These are phyloP conservation scores for Haematococcus sp. DNA, from an alignment of 139 green algal species.

Conservation along the genomic window DNA sequence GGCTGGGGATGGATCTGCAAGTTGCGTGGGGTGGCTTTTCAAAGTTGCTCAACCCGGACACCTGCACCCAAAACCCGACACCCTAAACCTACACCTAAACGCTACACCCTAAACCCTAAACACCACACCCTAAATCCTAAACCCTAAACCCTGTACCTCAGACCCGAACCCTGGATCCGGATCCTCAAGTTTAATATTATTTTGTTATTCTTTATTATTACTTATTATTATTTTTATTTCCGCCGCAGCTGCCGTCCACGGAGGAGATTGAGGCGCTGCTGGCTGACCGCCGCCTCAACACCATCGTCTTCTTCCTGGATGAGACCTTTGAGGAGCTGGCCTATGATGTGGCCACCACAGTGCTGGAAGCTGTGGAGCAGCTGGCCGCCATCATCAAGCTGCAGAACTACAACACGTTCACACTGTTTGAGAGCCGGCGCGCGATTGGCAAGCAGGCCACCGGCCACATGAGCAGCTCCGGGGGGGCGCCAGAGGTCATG, in stretches of 20 bases:
- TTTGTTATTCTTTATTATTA: too few species aligned
- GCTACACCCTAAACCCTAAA: too few species aligned
- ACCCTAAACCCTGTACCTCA: too few species aligned
- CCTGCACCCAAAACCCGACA: too few species aligned
- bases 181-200: too few species aligned
- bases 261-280: constrained; percentile 91
- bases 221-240: too few species aligned
- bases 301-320: constrained; percentile 94
- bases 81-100: too few species aligned
- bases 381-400: constrained; percentile 88
- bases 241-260: constrained; percentile 61
- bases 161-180: too few species aligned
- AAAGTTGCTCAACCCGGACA: too few species aligned
- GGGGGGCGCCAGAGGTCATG: constrained; percentile 6
- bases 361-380: constrained; percentile 82
- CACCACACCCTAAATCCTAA: too few species aligned
- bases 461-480: neutral
- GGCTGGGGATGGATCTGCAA: too few species aligned
- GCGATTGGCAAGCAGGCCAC: constrained; percentile 18
- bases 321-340: constrained; percentile 94
- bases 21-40: too few species aligned
- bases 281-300: constrained; percentile 57
- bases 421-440: constrained; percentile 79
- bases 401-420: constrained; percentile 93
- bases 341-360: constrained; percentile 63